Evolutionary conservation across 495 filamentous ascomycete genomes (phyloP), one percentile per base, ranked within the genome.

Genomic region (Hyaloscypha bicolor): DNA sequence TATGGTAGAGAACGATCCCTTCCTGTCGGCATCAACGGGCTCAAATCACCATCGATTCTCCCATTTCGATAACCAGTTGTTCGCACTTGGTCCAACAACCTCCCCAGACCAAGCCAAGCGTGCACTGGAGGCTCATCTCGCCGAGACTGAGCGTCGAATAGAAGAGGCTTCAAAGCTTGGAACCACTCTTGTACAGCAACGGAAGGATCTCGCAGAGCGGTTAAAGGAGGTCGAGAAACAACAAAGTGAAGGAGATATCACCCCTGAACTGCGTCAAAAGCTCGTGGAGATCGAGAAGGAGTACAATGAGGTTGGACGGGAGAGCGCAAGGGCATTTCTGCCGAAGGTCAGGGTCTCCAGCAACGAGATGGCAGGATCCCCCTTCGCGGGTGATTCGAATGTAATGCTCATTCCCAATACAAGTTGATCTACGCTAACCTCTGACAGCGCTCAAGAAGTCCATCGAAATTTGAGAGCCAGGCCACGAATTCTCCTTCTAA

Each of bases 241-340:
- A 69, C 85, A 95, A 73, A 85, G 87, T 69, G 90, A 93, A 55
- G 82, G 86, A n/a, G 91, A 96, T 69, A 89, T 98, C 64, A 89
- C 88, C 9, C 90, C 91, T 2, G 94, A 97, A 61, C 76, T 98
- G 72, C 88, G 90, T 16, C 88, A 90, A 76, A 93, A 90, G 76
- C 81, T 99, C 33, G 83, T 87, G 11, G 94, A 96, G 63, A 83
- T 98, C 72, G 95, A 99, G 74, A 90, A 86, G 76, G 96, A 97
- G 69, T 98, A 96, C 76, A 95, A 95, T 76, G 95, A 98, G 69
- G 92, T 97, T 55, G 93, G 93, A 35, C 86, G 90, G 61, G 94
- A 98, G 73, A 93, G 91, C 25, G 91, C 94, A 55, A 87, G 94
- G 59, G 93, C 93, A 8, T 94, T 97, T 76, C 79, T 98, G 63